Percentiles rank a stretch among this genome's conserved stretches.
phyloP scores from a whole-genome alignment of 768 basidiomycete species.

The Serendipita sp. region DNA sequence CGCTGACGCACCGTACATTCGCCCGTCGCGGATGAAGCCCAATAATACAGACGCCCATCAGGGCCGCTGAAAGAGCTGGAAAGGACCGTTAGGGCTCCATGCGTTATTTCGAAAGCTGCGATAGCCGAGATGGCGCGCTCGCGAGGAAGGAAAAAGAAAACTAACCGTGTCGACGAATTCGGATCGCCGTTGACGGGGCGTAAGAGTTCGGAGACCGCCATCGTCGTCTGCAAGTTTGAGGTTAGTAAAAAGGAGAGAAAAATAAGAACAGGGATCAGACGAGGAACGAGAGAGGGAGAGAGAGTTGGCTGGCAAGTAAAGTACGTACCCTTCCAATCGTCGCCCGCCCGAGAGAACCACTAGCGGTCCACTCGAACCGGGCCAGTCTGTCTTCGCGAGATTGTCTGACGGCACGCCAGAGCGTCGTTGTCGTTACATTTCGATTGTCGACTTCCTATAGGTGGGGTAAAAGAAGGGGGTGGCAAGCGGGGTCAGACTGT shows the following conservation, averaged over 20 bases:
- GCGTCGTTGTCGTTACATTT: conserved; percentile 43
- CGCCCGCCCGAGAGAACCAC: conserved; percentile 69
- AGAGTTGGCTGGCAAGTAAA: not conserved
- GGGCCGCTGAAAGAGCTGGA: conserved; percentile 63
- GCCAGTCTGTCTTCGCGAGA: conserved; percentile 76
- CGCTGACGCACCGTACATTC: conserved; percentile 10
- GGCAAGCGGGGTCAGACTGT: not conserved
- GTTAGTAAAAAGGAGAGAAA: not conserved
- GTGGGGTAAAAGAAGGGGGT: not conserved
- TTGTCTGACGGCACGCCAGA: conserved; percentile 66
- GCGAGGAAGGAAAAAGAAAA: not conserved
- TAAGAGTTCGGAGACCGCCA: conserved; percentile 73
- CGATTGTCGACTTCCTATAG: conserved; percentile 5
- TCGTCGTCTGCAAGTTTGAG: conserved; percentile 36
- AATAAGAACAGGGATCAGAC: not conserved
- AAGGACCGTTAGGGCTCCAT: conserved; percentile 15
- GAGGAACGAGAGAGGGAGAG: conserved; percentile 8
- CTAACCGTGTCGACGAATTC: not conserved
- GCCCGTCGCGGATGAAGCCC: conserved; percentile 35
- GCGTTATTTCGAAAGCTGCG: not conserved
- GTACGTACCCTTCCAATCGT: conserved; percentile 60
- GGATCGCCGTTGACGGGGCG: conserved; percentile 21
- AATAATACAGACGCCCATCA: conserved; percentile 64
- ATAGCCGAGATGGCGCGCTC: not conserved
- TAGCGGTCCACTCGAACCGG: conserved; percentile 73